A percentile compares a stretch with the other conserved stretches of the same genome.
Conservation (phyloP, 164 flowering plant species). For the Stephania yunnanensis region DNA sequence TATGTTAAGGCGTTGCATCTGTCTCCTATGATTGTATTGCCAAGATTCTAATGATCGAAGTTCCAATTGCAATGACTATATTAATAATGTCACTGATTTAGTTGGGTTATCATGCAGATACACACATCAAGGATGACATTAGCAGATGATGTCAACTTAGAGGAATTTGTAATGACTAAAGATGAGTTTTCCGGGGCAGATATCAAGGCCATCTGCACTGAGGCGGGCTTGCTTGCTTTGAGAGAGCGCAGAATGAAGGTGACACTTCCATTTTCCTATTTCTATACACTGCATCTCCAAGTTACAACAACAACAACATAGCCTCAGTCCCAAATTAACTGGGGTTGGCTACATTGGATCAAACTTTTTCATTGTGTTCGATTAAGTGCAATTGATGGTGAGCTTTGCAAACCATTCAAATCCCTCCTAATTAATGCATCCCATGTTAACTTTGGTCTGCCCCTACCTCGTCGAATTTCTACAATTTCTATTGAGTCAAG, state of each 20-base stretch:
- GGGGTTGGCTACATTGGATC: no score
- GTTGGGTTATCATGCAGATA: slow-evolving; percentile 35
- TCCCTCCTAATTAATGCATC: no score
- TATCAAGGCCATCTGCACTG: slow-evolving; percentile 92
- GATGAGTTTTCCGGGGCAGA: slow-evolving; percentile 97
- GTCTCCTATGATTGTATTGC: background rate
- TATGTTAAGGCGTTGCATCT: background rate
- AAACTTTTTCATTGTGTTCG: no score
- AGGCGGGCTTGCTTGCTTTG: slow-evolving; percentile 89
- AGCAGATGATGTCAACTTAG: slow-evolving; percentile 90
- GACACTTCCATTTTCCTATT: background rate
- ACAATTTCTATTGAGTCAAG: no score
- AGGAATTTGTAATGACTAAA: slow-evolving; percentile 90
- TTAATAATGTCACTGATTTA: background rate
- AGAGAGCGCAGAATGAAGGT: slow-evolving; percentile 98
- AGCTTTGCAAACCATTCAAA: no score
- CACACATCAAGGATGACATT: slow-evolving; percentile 90
- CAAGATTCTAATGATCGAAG: no score
- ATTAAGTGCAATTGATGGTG: no score
- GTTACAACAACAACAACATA: no score
- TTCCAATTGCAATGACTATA: background rate
- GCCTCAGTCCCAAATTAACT: no score
- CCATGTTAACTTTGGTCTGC: no score
- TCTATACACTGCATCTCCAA: background rate
- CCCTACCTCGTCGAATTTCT: no score